Percentiles rank a stretch among this genome's conserved stretches.
Conservation (phyloP, 345 rosid genomes). For the Eucalyptus camaldulensis region DNA sequence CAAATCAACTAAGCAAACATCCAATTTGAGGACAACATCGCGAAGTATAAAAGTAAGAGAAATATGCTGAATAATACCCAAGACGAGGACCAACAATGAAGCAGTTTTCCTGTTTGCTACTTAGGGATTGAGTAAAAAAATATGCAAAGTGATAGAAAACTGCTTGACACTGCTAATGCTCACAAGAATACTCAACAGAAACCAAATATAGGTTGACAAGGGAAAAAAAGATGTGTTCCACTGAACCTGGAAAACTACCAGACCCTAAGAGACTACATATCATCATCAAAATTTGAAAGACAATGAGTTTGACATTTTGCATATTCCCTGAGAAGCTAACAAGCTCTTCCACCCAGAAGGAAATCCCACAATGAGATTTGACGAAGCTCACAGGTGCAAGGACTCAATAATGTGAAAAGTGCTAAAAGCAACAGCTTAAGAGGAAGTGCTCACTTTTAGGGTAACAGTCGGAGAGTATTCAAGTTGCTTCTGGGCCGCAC, state of each 20-base stretch:
- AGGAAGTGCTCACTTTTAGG: constrained; percentile 38
- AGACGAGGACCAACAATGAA: not conserved
- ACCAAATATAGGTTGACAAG: not conserved
- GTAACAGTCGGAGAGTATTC: constrained; percentile 66
- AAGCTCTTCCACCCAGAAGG: not conserved
- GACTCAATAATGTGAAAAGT: not conserved
- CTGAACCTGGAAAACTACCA: not conserved
- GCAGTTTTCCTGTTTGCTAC: not conserved
- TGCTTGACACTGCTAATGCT: not conserved
- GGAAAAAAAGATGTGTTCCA: not conserved
- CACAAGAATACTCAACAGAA: not conserved
- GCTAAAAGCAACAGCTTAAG: not conserved
- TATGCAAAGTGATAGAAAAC: not conserved
- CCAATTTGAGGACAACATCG: not conserved
- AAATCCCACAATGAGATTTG: not conserved
- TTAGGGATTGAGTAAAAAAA: not conserved
- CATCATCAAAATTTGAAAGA: not conserved
- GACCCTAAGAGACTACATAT: not conserved
- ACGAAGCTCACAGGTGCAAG: not conserved
- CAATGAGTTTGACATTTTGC: not conserved
- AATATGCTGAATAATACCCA: not conserved
- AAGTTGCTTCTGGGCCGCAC: constrained; percentile 58
- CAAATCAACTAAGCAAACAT: not conserved
- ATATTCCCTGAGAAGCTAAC: not conserved
- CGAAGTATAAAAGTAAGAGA: not conserved